Evolutionary conservation across 2,329 filamentous ascomycete species (phyloP).

Genomic region (Plectosphaerella sp.): DNA sequence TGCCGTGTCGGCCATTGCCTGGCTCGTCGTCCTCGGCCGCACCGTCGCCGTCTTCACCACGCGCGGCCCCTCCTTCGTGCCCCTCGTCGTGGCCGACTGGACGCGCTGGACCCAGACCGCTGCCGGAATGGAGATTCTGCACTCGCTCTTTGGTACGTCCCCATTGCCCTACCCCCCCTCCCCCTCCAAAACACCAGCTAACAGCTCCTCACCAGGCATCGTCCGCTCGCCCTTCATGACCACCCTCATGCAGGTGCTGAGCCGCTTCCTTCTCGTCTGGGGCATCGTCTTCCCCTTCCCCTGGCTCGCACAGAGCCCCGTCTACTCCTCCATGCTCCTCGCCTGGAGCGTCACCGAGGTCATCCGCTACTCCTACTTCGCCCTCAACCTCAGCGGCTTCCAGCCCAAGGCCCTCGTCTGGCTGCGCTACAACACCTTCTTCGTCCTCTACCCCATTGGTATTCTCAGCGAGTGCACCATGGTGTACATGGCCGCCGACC

Average conservation of each 20-base stretch:
- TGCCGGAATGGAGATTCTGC: constrained; percentile 77
- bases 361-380: constrained; percentile 89
- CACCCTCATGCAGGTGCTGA: constrained; percentile 85
- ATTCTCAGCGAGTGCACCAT: constrained; percentile 84
- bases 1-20: constrained; percentile 68
- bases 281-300: constrained; percentile 73
- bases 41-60: constrained; percentile 51
- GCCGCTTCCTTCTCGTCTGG: constrained; percentile 86
- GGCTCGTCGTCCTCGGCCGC: constrained; percentile 71
- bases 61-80: constrained; percentile 55
- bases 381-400: constrained; percentile 59
- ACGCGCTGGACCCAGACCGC: constrained; percentile 79
- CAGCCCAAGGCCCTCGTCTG: constrained; percentile 68
- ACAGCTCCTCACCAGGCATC: constrained; percentile 52
- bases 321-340: constrained; percentile 73
- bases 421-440: constrained; percentile 90
- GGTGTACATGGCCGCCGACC: constrained; percentile 65
- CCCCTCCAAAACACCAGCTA: neutral
- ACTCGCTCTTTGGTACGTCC: constrained; percentile 70
- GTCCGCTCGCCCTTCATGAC: constrained; percentile 83
- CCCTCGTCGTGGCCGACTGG: constrained; percentile 59
- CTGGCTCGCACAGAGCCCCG: constrained; percentile 51
- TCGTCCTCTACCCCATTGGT: constrained; percentile 85
- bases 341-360: constrained; percentile 93
- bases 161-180: too few relatives aligned